Conservation (phyloP, 306 rosid genomes). For the Neltuma alba region DNA sequence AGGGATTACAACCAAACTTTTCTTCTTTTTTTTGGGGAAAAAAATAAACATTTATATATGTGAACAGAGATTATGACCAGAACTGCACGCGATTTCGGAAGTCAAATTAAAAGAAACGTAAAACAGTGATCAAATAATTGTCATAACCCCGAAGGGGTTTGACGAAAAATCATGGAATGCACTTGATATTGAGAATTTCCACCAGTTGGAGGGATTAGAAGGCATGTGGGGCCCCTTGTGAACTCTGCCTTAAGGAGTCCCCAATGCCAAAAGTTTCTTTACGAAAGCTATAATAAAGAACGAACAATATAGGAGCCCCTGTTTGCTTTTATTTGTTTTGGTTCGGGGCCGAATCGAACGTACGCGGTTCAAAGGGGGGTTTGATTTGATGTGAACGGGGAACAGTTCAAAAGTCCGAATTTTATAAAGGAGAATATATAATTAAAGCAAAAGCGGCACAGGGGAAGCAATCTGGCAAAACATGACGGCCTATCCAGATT, state of each 20-base stretch:
- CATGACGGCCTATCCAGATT: not conserved
- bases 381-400: not conserved
- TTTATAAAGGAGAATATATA: not conserved
- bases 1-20: not conserved
- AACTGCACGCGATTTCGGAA: slow-evolving; percentile 58
- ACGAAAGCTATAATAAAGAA: slow-evolving; percentile 13
- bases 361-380: not conserved
- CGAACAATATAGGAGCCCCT: not conserved
- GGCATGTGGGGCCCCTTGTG: slow-evolving; percentile 37
- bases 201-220: slow-evolving; percentile 20
- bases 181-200: slow-evolving; percentile 23
- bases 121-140: slow-evolving; percentile 9
- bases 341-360: not conserved
- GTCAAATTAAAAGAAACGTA: slow-evolving; percentile 55
- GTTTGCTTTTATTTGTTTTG: not conserved
- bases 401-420: slow-evolving; percentile 5
- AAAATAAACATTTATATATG: not conserved
- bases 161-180: slow-evolving; percentile 56
- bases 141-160: slow-evolving; percentile 47
- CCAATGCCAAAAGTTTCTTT: slow-evolving; percentile 28
- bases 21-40: not conserved
- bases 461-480: not conserved
- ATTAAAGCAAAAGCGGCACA: not conserved
- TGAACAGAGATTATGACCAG: slow-evolving; percentile 13
- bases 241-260: slow-evolving; percentile 32